Conservation (phyloP, 306 rosid genomes). For the Alnus glutinosa region DNA sequence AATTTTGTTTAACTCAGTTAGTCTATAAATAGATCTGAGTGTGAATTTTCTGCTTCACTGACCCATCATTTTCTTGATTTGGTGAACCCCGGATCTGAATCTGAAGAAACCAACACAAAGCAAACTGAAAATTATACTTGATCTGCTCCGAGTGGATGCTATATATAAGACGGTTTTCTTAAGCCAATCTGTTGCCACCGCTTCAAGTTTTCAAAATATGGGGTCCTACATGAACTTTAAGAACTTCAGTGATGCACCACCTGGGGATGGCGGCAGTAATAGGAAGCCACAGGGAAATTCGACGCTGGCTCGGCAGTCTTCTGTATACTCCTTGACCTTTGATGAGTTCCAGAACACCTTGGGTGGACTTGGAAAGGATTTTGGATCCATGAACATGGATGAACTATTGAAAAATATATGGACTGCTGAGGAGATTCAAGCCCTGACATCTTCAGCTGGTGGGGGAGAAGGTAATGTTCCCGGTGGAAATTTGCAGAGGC, state of each 20-base stretch:
- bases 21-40: slow-evolving; percentile 4
- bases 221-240: slow-evolving; percentile 72
- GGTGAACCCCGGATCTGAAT: slow-evolving; percentile 30
- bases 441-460: slow-evolving; percentile 36
- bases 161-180: slow-evolving; percentile 37
- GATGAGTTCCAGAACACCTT: slow-evolving; percentile 83
- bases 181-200: slow-evolving; percentile 31
- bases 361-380: slow-evolving; percentile 83
- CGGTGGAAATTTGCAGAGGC: slow-evolving; percentile 72
- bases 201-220: slow-evolving; percentile 42
- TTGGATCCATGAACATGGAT: slow-evolving; percentile 99
- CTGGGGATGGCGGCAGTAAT: slow-evolving; percentile 38
- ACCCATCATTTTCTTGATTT: slow-evolving; percentile 3
- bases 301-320: slow-evolving; percentile 57
- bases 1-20: neutral
- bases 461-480: slow-evolving; percentile 32
- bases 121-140: slow-evolving; percentile 35
- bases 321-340: slow-evolving; percentile 81
- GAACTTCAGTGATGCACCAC: slow-evolving; percentile 49
- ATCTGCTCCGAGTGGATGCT: slow-evolving; percentile 36
- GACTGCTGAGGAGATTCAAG: slow-evolving; percentile 89
- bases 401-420: slow-evolving; percentile 87
- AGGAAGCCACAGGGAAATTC: slow-evolving; percentile 46
- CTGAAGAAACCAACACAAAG: slow-evolving; percentile 28
- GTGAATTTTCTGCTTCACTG: slow-evolving; percentile 6